These are phyloP conservation scores for Solanum piurae DNA, from an alignment of 257 asterid species.

Conservation along the genomic window DNA sequence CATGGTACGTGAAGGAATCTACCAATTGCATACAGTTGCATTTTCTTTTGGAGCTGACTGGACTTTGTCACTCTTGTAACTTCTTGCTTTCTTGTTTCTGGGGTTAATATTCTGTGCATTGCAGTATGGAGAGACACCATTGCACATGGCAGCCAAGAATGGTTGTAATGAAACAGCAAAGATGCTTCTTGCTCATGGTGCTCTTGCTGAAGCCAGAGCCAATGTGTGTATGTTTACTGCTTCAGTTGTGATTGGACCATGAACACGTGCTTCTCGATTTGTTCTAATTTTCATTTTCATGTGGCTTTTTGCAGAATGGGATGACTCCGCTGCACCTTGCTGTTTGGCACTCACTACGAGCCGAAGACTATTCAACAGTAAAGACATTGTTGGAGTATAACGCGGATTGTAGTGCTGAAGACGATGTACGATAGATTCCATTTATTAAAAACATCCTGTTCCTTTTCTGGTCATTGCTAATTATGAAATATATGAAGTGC, in stretches of 20 bases:
- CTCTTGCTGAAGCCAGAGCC: slow-evolving; percentile 85
- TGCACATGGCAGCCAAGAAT: slow-evolving; percentile 99
- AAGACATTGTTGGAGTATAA: slow-evolving; percentile 67
- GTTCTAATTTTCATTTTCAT: background rate
- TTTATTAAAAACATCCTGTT: background rate
- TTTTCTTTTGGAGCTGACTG: background rate
- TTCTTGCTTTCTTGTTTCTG: slow-evolving; percentile 3
- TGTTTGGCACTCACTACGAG: slow-evolving; percentile 92
- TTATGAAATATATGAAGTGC: slow-evolving; percentile 19
- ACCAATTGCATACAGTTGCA: background rate
- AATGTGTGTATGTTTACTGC: slow-evolving; percentile 36
- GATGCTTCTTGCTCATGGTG: slow-evolving; percentile 80
- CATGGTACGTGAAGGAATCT: slow-evolving; percentile 42
- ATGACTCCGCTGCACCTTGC: slow-evolving; percentile 99
- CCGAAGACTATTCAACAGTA: slow-evolving; percentile 72
- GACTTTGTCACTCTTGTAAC: background rate
- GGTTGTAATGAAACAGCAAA: slow-evolving; percentile 87
- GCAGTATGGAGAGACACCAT: slow-evolving; percentile 96
- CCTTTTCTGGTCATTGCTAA: slow-evolving; percentile 22
- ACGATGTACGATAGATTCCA: slow-evolving; percentile 35
- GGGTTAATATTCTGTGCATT: slow-evolving; percentile 1
- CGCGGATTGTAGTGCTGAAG: slow-evolving; percentile 91
- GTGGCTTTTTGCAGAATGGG: slow-evolving; percentile 54
- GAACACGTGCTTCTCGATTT: background rate
- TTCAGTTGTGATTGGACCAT: background rate